Percentiles rank a stretch among this genome's conserved stretches.
Conservation (phyloP, 1,284 basidiomycete species). For the Apiotrichum montevideense region DNA sequence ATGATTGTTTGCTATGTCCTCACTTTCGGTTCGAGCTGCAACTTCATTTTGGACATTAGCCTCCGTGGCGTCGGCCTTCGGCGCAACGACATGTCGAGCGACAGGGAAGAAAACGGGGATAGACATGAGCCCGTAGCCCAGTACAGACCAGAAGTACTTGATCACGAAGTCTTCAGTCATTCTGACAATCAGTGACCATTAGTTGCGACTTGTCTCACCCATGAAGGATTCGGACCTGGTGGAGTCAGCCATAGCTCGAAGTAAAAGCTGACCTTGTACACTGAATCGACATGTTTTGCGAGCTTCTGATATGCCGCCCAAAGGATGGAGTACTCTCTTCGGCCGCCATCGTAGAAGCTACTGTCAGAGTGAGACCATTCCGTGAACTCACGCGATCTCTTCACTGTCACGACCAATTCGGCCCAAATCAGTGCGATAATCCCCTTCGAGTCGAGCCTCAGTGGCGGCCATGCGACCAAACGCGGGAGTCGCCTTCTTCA, state of each 20-base stretch:
- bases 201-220: conserved; percentile 17
- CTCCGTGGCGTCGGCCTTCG: not conserved
- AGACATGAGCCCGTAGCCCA: conserved; percentile 80
- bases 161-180: conserved; percentile 89
- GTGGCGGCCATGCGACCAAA: conserved; percentile 88
- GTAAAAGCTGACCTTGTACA: conserved; percentile 64
- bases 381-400: conserved; percentile 70
- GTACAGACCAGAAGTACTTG: conserved; percentile 89
- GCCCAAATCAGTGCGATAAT: conserved; percentile 83
- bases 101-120: conserved; percentile 67
- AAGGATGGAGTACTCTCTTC: conserved; percentile 76
- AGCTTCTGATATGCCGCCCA: conserved; percentile 71
- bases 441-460: conserved; percentile 75
- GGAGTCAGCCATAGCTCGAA: not conserved
- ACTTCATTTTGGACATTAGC: conserved; percentile 36
- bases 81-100: conserved; percentile 8
- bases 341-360: conserved; percentile 88
- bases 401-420: conserved; percentile 85
- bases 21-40: conserved; percentile 61
- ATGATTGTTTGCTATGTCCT: conserved; percentile 22
- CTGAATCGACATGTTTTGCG: conserved; percentile 82
- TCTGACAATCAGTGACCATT: conserved; percentile 69
- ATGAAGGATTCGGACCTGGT: conserved; percentile 33
- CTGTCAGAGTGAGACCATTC: not conserved
- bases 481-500: conserved; percentile 82